phyloP scores from a whole-genome alignment of 1,284 basidiomycete species.

The Leucocoprinus gongylophorus region DNA sequence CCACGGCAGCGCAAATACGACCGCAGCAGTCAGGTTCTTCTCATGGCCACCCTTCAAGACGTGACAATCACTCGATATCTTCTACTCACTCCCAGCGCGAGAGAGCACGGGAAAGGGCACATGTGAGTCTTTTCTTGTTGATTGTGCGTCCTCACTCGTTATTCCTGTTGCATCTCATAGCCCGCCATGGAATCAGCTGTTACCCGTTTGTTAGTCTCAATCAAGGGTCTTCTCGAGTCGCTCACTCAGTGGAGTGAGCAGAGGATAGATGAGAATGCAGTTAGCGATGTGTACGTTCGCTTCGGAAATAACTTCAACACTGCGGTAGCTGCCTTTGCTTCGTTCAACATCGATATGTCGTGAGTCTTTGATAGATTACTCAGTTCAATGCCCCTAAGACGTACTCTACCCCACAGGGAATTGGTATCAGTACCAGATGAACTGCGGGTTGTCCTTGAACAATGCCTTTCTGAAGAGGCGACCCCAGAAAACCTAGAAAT shows the following conservation, averaged over 20 bases:
- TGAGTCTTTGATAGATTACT: slow-evolving; percentile 37
- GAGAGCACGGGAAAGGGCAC: slow-evolving; percentile 20
- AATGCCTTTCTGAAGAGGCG: slow-evolving; percentile 87
- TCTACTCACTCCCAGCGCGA: slow-evolving; percentile 28
- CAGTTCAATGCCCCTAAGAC: slow-evolving; percentile 10
- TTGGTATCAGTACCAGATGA: slow-evolving; percentile 86
- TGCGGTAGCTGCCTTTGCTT: slow-evolving; percentile 83
- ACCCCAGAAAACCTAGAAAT: slow-evolving; percentile 79
- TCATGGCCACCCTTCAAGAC: slow-evolving; percentile 35
- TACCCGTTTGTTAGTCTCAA: slow-evolving; percentile 89
- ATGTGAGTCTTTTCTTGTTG: slow-evolving; percentile 23
- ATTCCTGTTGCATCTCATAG: slow-evolving; percentile 27
- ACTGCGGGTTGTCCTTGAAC: slow-evolving; percentile 82
- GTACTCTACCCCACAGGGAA: slow-evolving; percentile 49
- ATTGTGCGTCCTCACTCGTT: slow-evolving; percentile 1
- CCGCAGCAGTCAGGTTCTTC: slow-evolving; percentile 12
- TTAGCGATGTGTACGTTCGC: slow-evolving; percentile 95
- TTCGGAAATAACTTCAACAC: slow-evolving; percentile 97
- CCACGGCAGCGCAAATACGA: slow-evolving; percentile 19
- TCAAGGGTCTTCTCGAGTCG: slow-evolving; percentile 90
- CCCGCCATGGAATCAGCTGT: slow-evolving; percentile 87
- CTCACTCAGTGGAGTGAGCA: slow-evolving; percentile 84
- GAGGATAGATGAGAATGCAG: slow-evolving; percentile 71
- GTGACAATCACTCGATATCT: slow-evolving; percentile 40
- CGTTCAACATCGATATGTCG: slow-evolving; percentile 88